These are phyloP conservation scores for Solanum ahanhuiri DNA, from an alignment of 257 asterid species.

Conservation along the genomic window DNA sequence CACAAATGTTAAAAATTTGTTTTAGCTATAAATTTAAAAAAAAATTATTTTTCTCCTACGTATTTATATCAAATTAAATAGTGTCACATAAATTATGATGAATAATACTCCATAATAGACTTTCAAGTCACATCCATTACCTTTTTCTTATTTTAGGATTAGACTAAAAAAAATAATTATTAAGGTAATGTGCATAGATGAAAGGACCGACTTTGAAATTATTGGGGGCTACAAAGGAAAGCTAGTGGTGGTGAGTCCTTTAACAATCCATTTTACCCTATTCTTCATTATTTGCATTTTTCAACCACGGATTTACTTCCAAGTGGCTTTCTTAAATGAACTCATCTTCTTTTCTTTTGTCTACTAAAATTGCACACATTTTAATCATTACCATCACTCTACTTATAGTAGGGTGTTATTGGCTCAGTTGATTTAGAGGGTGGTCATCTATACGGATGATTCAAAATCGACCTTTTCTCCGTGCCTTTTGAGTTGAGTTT, in stretches of 20 bases:
- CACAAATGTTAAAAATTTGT: too few species aligned
- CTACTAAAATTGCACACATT: not conserved
- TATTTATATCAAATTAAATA: too few species aligned
- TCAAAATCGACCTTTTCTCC: too few species aligned
- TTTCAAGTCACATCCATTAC: not conserved
- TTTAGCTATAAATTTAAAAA: too few species aligned
- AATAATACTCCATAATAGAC: not conserved
- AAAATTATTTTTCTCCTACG: too few species aligned
- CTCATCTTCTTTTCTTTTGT: not conserved
- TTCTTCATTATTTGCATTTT: not conserved
- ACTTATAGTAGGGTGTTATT: not conserved
- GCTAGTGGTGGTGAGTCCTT: not conserved
- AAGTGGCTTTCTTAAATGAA: not conserved
- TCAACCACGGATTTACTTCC: not conserved
- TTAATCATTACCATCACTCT: not conserved
- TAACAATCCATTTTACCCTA: not conserved
- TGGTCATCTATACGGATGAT: too few species aligned
- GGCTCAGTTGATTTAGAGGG: accelerated
- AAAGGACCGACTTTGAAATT: not conserved
- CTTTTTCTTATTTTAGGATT: not conserved
- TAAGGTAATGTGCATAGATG: not conserved
- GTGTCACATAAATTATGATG: too few species aligned
- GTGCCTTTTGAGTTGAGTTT: accelerated
- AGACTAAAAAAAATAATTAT: not conserved
- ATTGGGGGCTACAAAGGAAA: not conserved